Base-by-base conservation (phyloP, 1,139 yeast species). In the Kodamaea arcana region DNA sequence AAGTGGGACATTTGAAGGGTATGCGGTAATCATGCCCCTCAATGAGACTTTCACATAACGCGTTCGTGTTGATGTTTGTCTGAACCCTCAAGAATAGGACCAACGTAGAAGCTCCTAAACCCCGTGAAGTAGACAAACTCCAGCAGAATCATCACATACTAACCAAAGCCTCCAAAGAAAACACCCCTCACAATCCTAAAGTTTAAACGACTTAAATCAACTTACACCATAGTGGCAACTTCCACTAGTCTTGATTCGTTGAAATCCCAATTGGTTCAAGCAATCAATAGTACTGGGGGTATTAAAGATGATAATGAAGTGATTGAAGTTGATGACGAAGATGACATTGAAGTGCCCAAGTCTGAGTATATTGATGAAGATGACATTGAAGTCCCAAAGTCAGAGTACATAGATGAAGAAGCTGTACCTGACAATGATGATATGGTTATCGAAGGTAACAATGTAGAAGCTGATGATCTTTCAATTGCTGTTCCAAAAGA, bases 271-370 rank as follows among this genome's bases (percentile, higher is more conserved):
- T 54, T 78, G 23, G 51, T 56, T 3, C 46, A 50, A 2, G 65
- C 70, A 20, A 65, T 78, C 27, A 65, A 68, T 39, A 46, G 53
- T 11, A 60, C 78, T 1, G 81, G 82, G 3, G 83, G 83, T 0
- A 41, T 44, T 31, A 50, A 34, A 15, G 14, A 11, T 4, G 30
- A 27, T 7, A 10, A 8, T 12, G 13, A 17, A 4, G 15, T 27
- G 7, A 11, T 18, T 4, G 22, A 26, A 15, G 14, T 27, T 8
- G 32, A 29, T 9, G 42, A 48, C 23, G 46, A 32, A 4, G 52
- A 44, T 4, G 48, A 40, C 7, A 49, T 40, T 6, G 21, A 17
- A 10, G 30, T 27, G 10, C 30, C 30, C 4, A 15, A 27, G 17
- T 27, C 30, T 8, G 30, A 27, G 15, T 27, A 6, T 13, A 8